Percentiles rank a stretch among this genome's conserved stretches.
These are phyloP conservation scores for Sporobolus alterniflorus DNA, from an alignment of 202 grass and related monocot species.

Conservation along the genomic window DNA sequence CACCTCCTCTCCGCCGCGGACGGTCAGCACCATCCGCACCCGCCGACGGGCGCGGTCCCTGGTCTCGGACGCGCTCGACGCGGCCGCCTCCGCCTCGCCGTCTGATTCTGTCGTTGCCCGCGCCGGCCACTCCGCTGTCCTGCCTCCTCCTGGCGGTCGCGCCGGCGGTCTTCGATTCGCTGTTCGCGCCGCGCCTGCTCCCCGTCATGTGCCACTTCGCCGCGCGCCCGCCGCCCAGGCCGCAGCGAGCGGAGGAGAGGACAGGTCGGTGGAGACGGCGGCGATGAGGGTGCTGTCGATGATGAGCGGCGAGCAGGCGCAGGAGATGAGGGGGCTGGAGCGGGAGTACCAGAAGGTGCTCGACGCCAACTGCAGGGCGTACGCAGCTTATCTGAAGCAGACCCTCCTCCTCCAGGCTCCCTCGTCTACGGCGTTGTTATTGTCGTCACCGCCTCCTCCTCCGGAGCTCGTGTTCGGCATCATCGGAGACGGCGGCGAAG, in stretches of 20 bases:
- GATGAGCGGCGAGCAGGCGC: slow-evolving; percentile 67
- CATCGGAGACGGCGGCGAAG: background rate
- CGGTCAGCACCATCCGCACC: slow-evolving; percentile 28
- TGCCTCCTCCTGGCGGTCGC: slow-evolving; percentile 71
- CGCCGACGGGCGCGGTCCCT: slow-evolving; percentile 57
- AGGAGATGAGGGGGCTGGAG: slow-evolving; percentile 60
- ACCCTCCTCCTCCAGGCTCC: slow-evolving; percentile 50
- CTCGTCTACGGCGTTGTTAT: background rate
- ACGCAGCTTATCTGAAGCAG: slow-evolving; percentile 57
- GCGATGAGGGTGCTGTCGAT: slow-evolving; percentile 63
- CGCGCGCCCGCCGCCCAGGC: slow-evolving; percentile 45
- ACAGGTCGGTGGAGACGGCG: slow-evolving; percentile 35
- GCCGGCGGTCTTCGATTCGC: slow-evolving; percentile 55
- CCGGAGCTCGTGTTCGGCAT: slow-evolving; percentile 47
- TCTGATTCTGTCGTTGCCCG: slow-evolving; percentile 52
- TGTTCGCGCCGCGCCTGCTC: slow-evolving; percentile 68
- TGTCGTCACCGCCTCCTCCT: slow-evolving; percentile 12
- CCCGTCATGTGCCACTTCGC: slow-evolving; percentile 66
- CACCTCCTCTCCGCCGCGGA: slow-evolving; percentile 56
- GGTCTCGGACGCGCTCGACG: slow-evolving; percentile 61
- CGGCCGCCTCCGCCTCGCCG: slow-evolving; percentile 20
- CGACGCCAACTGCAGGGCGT: slow-evolving; percentile 58
- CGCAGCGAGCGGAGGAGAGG: slow-evolving; percentile 18
- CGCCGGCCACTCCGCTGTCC: slow-evolving; percentile 49
- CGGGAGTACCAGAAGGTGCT: slow-evolving; percentile 57